Evolutionary conservation across 805 yeast genomes (phyloP).

Genomic region (Metschnikowia baotianmanensis): DNA sequence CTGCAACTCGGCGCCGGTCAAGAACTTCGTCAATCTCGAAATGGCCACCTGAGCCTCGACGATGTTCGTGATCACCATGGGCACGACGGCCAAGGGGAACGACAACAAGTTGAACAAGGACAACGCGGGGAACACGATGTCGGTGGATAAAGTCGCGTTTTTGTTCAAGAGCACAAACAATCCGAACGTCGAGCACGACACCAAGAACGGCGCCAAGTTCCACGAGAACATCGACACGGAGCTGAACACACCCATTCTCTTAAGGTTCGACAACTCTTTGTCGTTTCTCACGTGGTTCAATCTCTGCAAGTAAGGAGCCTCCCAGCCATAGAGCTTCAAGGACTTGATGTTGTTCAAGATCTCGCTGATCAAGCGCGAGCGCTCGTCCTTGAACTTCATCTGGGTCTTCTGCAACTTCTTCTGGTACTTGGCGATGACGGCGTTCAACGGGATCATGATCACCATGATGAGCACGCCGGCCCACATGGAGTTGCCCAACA

Average conservation of each 20-base stretch:
- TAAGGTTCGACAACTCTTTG: conserved; percentile 75
- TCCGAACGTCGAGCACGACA: conserved; percentile 86
- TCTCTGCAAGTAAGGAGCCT: conserved; percentile 72
- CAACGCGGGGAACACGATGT: conserved; percentile 87
- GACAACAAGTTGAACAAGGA: conserved; percentile 82
- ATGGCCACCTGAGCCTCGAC: conserved; percentile 89
- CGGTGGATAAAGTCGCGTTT: conserved; percentile 71
- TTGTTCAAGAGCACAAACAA: conserved; percentile 62
- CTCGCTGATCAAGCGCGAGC: conserved; percentile 86
- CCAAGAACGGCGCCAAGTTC: conserved; percentile 84
- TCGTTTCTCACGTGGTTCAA: conserved; percentile 83
- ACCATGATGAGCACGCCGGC: conserved; percentile 83
- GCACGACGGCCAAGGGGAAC: conserved; percentile 91
- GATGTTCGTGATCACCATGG: conserved; percentile 80
- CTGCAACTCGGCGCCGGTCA: conserved; percentile 78
- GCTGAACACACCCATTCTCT: conserved; percentile 65
- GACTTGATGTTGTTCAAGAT: conserved; percentile 90
- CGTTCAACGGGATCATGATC: conserved; percentile 77
- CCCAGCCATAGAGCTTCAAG: conserved; percentile 95
- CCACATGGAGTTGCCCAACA: conserved; percentile 93
- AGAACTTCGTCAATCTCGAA: conserved; percentile 68
- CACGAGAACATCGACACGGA: conserved; percentile 76
- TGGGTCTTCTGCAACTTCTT: conserved; percentile 76
- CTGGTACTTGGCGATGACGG: conserved; percentile 62
- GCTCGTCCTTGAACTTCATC: conserved; percentile 87